phyloP scores from a whole-genome alignment of 148 eudicot genomes.

The Silene latifolia region DNA sequence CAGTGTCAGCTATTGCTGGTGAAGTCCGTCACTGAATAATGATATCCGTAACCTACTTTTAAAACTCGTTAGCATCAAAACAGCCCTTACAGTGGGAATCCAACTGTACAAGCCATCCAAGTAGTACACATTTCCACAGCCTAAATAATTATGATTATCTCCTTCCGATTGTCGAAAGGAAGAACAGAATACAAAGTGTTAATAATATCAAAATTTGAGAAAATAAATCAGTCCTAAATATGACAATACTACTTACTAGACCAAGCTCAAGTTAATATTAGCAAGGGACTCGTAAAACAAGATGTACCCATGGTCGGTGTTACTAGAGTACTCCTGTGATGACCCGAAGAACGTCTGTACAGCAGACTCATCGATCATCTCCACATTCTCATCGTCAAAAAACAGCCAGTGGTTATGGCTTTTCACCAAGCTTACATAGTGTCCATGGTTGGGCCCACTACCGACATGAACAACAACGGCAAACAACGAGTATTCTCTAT shows the following conservation, averaged over 20 bases:
- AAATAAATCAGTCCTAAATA: slow-evolving; percentile 14
- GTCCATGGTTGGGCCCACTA: slow-evolving; percentile 84
- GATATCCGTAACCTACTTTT: too few relatives aligned
- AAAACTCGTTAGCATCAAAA: too few relatives aligned
- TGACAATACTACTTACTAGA: neutral
- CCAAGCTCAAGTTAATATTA: slow-evolving; percentile 37
- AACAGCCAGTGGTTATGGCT: slow-evolving; percentile 88
- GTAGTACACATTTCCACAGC: slow-evolving; percentile 24
- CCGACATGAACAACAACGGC: slow-evolving; percentile 89
- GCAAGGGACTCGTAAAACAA: slow-evolving; percentile 71
- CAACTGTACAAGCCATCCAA: slow-evolving; percentile 29
- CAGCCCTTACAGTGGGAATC: neutral
- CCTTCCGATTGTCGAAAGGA: slow-evolving; percentile 8
- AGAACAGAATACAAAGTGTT: slow-evolving; percentile 1
- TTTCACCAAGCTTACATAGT: slow-evolving; percentile 82
- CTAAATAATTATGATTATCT: slow-evolving; percentile 14
- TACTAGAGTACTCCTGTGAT: slow-evolving; percentile 78
- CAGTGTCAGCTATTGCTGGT: too few relatives aligned
- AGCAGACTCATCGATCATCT: slow-evolving; percentile 84
- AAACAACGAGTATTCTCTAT: slow-evolving; percentile 74
- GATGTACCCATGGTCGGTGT: slow-evolving; percentile 87
- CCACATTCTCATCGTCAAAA: slow-evolving; percentile 85
- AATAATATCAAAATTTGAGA: slow-evolving; percentile 22
- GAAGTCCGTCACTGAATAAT: too few relatives aligned
- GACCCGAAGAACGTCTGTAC: slow-evolving; percentile 86